These are phyloP conservation scores for Pezicula carpinea DNA, from an alignment of 2,329 filamentous ascomycete species.

Conservation along the genomic window DNA sequence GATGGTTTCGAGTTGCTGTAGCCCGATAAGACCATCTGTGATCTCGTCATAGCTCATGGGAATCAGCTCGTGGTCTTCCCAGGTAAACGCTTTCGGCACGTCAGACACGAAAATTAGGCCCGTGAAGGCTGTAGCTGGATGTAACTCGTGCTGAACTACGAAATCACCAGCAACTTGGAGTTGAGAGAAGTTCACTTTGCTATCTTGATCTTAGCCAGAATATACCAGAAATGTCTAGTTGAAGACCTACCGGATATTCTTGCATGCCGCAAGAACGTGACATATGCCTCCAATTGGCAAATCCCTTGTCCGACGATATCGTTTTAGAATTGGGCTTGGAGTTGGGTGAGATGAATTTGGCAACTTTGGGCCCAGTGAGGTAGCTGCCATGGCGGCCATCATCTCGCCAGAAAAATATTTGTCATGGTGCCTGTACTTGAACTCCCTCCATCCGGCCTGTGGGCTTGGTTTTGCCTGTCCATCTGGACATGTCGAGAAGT, in stretches of 20 bases:
- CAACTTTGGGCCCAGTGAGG: conserved; percentile 1
- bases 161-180: conserved; percentile 17
- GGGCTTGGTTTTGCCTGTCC: conserved; percentile 1
- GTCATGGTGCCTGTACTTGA: conserved; percentile 15
- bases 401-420: conserved; percentile 5
- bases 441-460: conserved; percentile 20
- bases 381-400: conserved; percentile 1
- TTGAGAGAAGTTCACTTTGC: conserved; percentile 14
- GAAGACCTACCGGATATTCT: conserved; percentile 7
- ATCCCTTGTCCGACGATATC: conserved; percentile 12
- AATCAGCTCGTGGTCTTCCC: conserved; percentile 4
- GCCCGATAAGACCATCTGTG: conserved; percentile 6
- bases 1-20: conserved; percentile 12
- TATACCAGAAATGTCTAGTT: background rate
- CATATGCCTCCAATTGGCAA: conserved; percentile 18
- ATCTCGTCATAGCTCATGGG: conserved; percentile 14
- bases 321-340: conserved; percentile 15
- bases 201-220: conserved; percentile 3
- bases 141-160: conserved; percentile 3
- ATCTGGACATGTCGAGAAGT: conserved; percentile 9
- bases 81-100: conserved; percentile 11
- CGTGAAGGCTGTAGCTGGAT: conserved; percentile 4
- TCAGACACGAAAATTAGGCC: conserved; percentile 9
- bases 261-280: conserved; percentile 19
- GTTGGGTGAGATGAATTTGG: conserved; percentile 11